Percentiles rank a stretch among this genome's conserved stretches.
Evolutionary conservation across 2,329 filamentous ascomycete species (phyloP).

Genomic region (Penicillium decumbens): DNA sequence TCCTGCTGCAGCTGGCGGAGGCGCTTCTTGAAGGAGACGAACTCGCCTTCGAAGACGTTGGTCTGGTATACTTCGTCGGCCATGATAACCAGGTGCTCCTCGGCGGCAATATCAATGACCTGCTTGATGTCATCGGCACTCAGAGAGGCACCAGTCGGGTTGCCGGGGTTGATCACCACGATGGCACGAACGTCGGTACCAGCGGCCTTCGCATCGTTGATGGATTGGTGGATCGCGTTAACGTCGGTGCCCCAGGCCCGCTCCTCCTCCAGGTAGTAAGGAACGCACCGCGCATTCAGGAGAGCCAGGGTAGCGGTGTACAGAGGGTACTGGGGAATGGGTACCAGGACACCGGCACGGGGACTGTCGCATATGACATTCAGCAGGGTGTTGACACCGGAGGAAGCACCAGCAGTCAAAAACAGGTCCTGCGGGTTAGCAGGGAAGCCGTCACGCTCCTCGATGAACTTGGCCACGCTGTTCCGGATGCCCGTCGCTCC

Average conservation of each 20-base stretch:
- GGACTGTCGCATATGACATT: constrained; percentile 77
- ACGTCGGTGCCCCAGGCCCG: constrained; percentile 85
- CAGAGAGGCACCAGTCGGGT: constrained; percentile 88
- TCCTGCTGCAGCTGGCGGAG: constrained; percentile 74
- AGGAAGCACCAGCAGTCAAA: constrained; percentile 84
- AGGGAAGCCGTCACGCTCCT: constrained; percentile 84
- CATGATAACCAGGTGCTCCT: constrained; percentile 81
- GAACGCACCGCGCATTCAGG: constrained; percentile 79
- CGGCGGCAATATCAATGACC: constrained; percentile 80
- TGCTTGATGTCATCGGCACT: constrained; percentile 70
- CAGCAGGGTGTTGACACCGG: constrained; percentile 89
- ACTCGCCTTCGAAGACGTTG: constrained; percentile 91
- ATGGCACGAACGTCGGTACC: constrained; percentile 87
- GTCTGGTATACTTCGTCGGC: constrained; percentile 99
- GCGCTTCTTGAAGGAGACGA: constrained; percentile 90
- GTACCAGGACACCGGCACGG: constrained; percentile 79
- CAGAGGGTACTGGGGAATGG: constrained; percentile 95
- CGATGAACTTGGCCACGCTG: constrained; percentile 87
- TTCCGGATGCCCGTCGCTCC: constrained; percentile 81
- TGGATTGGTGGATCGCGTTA: constrained; percentile 66
- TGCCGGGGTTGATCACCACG: constrained; percentile 96
- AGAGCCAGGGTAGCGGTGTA: constrained; percentile 90
- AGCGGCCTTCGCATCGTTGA: constrained; percentile 67
- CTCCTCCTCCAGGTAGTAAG: constrained; percentile 87
- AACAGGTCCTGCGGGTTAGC: constrained; percentile 78